Evolutionary conservation across 2,329 filamentous ascomycete species (phyloP).

Genomic region (Tolypocladium nubicola): DNA sequence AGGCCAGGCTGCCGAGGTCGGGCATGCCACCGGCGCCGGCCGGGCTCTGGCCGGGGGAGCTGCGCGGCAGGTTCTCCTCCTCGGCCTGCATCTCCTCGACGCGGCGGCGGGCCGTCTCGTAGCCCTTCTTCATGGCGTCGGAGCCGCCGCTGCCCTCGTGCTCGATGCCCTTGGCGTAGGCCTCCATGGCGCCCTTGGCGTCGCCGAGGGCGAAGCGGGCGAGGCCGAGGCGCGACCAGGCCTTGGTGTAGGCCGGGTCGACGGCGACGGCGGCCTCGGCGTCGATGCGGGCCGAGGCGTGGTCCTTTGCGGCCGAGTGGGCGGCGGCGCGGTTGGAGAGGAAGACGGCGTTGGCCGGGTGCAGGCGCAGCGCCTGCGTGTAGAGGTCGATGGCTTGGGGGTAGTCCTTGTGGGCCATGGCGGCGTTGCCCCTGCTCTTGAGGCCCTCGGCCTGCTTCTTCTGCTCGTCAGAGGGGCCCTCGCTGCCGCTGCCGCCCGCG

Average conservation of each 20-base stretch:
- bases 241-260: constrained; percentile 93
- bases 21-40: constrained; percentile 55
- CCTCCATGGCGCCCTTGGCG: constrained; percentile 84
- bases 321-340: constrained; percentile 95
- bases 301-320: constrained; percentile 74
- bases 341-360: constrained; percentile 87
- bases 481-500: constrained; percentile 14
- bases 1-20: constrained; percentile 57
- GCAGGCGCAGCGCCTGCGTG: constrained; percentile 70
- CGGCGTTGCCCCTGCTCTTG: constrained; percentile 85
- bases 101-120: constrained; percentile 81
- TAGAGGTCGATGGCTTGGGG: constrained; percentile 72
- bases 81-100: constrained; percentile 66
- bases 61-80: constrained; percentile 27
- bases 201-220: constrained; percentile 89
- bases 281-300: constrained; percentile 74
- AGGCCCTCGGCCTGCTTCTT: constrained; percentile 78
- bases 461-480: constrained; percentile 36
- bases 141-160: constrained; percentile 88
- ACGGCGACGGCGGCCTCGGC: constrained; percentile 82
- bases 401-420: constrained; percentile 94
- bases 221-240: constrained; percentile 87
- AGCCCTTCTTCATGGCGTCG: constrained; percentile 95
- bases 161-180: constrained; percentile 87
- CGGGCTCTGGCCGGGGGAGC: constrained; percentile 37